A percentile compares a stretch with the other conserved stretches of the same genome.
phyloP scores from a whole-genome alignment of 371 early-diverging fungal species.

The Batkoa obscura region DNA sequence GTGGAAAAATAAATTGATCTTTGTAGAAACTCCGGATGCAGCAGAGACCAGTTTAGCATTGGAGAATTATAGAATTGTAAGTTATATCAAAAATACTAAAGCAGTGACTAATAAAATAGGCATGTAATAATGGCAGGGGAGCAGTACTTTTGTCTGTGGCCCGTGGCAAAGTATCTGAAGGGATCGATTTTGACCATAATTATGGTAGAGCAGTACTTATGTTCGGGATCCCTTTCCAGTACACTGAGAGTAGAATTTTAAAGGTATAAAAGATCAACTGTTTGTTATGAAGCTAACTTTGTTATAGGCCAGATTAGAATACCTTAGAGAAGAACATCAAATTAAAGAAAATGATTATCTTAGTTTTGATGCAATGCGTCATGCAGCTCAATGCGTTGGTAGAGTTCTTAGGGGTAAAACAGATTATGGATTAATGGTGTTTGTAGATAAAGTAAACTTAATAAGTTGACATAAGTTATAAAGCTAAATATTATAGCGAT shows the following conservation, averaged over 20 bases:
- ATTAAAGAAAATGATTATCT: constrained; percentile 98
- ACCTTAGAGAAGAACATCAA: constrained; percentile 76
- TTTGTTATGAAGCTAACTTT: not conserved
- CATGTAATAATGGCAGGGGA: constrained; percentile 98
- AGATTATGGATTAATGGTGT: constrained; percentile 99
- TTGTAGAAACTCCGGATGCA: constrained; percentile 98
- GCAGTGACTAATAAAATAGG: no score
- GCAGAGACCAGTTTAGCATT: constrained; percentile 95
- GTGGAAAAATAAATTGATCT: constrained; percentile 92
- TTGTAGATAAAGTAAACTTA: constrained; percentile 78
- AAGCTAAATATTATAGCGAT: constrained; percentile 34
- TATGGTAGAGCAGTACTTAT: constrained; percentile 97
- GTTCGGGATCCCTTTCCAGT: constrained; percentile 99
- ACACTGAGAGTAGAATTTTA: constrained; percentile 90
- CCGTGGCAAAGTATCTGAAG: constrained; percentile 98
- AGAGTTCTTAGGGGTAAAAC: constrained; percentile 95
- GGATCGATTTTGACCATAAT: constrained; percentile 99
- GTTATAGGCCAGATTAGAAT: constrained; percentile 78
- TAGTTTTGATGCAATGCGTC: constrained; percentile 98
- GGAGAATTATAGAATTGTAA: constrained; percentile 76
- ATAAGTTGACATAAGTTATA: not conserved
- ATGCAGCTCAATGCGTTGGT: constrained; percentile 99
- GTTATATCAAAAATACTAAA: no score
- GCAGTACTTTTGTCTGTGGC: constrained; percentile 98
- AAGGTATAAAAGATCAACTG: constrained; percentile 25